These are phyloP conservation scores for Botrytis cinerea DNA, from an alignment of 2,329 filamentous ascomycete species.

Conservation along the genomic window DNA sequence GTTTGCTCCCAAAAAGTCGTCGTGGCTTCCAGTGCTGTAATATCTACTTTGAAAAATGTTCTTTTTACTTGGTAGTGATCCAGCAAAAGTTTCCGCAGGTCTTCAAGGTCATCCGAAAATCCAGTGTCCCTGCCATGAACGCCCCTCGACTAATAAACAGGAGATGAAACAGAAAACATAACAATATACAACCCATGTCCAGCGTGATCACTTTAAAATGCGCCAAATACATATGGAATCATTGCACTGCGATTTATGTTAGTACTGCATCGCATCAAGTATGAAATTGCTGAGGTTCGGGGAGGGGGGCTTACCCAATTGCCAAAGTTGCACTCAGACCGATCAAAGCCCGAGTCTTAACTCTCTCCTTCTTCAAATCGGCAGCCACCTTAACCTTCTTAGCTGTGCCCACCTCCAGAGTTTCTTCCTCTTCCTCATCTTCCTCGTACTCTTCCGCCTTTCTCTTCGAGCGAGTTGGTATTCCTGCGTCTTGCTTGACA, in stretches of 20 bases:
- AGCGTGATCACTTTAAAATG: slow-evolving; percentile 31
- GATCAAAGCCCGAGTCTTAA: slow-evolving; percentile 81
- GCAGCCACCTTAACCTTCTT: slow-evolving; percentile 80
- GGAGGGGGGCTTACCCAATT: slow-evolving; percentile 71
- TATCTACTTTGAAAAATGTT: slow-evolving; percentile 30
- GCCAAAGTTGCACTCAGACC: slow-evolving; percentile 85
- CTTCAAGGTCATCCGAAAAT: slow-evolving; percentile 21
- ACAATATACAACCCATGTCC: slow-evolving; percentile 22
- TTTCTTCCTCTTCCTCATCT: slow-evolving; percentile 15
- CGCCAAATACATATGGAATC: slow-evolving; percentile 42
- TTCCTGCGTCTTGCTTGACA: slow-evolving; percentile 44
- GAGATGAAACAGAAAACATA: slow-evolving; percentile 22
- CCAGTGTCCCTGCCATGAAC: slow-evolving; percentile 28
- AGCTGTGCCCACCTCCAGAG: slow-evolving; percentile 45
- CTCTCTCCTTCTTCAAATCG: slow-evolving; percentile 80
- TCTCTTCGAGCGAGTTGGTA: slow-evolving; percentile 54
- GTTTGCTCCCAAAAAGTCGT: not conserved
- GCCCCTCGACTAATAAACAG: slow-evolving; percentile 25
- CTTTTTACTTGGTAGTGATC: slow-evolving; percentile 32
- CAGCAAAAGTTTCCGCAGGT: slow-evolving; percentile 27
- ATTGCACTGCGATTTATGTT: slow-evolving; percentile 37
- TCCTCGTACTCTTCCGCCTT: slow-evolving; percentile 47
- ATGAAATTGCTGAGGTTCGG: not conserved
- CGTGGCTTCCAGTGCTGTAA: slow-evolving; percentile 20
- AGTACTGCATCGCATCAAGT: slow-evolving; percentile 22